Evolutionary conservation across 805 yeast genomes (phyloP).

Genomic region (Pichia gijzeniarum): DNA sequence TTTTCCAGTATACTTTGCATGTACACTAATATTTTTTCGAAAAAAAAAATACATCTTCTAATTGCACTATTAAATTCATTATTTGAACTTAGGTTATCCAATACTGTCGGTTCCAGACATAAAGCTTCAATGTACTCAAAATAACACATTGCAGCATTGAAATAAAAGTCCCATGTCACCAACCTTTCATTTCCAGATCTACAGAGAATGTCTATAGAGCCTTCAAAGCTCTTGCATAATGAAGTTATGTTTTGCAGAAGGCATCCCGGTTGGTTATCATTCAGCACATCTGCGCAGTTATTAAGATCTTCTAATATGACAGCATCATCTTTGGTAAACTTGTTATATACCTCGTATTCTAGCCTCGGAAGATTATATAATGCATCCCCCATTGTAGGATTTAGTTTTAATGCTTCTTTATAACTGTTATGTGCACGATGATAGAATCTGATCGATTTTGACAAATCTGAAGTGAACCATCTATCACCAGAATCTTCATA

Average conservation of each 20-base stretch:
- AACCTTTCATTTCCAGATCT: slow-evolving; percentile 1
- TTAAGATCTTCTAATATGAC: slow-evolving; percentile 31
- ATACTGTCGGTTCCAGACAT: slow-evolving; percentile 3
- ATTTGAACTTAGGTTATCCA: neutral
- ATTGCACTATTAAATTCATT: slow-evolving; percentile 6
- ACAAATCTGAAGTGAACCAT: slow-evolving; percentile 60
- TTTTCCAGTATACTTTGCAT: neutral
- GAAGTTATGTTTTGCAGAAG: slow-evolving; percentile 35
- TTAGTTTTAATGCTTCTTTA: slow-evolving; percentile 28
- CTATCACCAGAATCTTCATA: slow-evolving; percentile 75
- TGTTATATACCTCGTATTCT: slow-evolving; percentile 50
- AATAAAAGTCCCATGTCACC: slow-evolving; percentile 38
- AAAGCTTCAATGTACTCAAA: slow-evolving; percentile 39
- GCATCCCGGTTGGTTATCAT: slow-evolving; percentile 17
- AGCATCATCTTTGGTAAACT: slow-evolving; percentile 43
- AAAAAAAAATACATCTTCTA: slow-evolving; percentile 19
- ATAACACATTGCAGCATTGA: slow-evolving; percentile 41
- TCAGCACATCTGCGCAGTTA: slow-evolving; percentile 29
- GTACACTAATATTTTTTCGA: slow-evolving; percentile 9
- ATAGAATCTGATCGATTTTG: slow-evolving; percentile 60
- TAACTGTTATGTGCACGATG: slow-evolving; percentile 49
- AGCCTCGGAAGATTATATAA: slow-evolving; percentile 55
- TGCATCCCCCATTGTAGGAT: slow-evolving; percentile 35
- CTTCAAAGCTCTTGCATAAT: slow-evolving; percentile 36
- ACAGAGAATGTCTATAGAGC: slow-evolving; percentile 26